These are phyloP conservation scores for Colletotrichum aenigma DNA, from an alignment of 2,329 filamentous ascomycete genomes.

Conservation along the genomic window DNA sequence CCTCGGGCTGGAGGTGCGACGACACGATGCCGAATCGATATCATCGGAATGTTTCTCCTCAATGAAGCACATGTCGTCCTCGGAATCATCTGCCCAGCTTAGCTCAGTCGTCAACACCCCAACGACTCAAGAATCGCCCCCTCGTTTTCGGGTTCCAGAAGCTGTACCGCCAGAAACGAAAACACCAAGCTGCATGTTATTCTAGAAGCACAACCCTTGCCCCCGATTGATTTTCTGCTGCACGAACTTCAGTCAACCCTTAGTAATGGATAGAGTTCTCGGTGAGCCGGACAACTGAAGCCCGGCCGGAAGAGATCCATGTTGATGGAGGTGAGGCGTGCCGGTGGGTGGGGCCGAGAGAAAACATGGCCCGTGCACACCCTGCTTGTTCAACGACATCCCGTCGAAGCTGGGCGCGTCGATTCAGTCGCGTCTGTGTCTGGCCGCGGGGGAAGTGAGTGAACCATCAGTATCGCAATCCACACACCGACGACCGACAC, in stretches of 20 bases:
- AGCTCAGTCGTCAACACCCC: background rate
- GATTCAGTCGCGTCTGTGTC: background rate
- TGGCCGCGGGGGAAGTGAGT: background rate
- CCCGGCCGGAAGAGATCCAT: background rate
- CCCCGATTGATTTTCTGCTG: background rate
- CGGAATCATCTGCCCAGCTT: background rate
- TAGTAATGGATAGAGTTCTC: background rate
- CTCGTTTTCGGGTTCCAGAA: background rate
- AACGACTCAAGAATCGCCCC: background rate
- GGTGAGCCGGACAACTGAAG: background rate
- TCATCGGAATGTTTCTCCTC: background rate
- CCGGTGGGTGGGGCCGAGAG: background rate
- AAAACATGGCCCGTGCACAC: background rate
- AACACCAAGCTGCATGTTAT: background rate
- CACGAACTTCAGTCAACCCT: background rate
- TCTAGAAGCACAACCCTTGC: background rate
- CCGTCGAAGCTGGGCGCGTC: background rate
- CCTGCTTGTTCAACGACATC: background rate
- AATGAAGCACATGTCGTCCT: background rate
- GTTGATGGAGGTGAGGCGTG: background rate
- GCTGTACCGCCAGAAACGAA: background rate
- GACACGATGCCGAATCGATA: background rate
- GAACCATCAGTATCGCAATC: background rate
- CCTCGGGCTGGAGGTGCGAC: background rate
- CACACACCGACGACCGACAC: background rate